Conservation (phyloP, 108 stramenopile genomes). For the Nitzschia sp. region DNA sequence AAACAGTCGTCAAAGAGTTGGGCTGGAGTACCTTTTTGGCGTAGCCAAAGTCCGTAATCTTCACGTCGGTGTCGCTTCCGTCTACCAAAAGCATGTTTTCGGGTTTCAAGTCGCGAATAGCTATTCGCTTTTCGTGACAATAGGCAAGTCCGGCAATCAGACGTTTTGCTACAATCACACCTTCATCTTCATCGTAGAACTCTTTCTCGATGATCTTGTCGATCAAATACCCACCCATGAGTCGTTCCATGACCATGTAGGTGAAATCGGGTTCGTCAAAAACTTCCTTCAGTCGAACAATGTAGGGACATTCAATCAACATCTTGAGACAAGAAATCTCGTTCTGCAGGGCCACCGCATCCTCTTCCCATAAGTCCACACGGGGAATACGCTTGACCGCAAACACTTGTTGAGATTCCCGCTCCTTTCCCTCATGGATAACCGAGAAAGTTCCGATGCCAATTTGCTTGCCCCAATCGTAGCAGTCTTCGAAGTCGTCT, state of each 20-base stretch:
- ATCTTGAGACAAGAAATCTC: conserved; percentile 61
- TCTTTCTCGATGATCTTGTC: conserved; percentile 86
- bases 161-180: conserved; percentile 55
- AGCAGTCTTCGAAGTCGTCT: conserved; percentile 45
- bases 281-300: conserved; percentile 74
- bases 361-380: conserved; percentile 51
- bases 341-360: conserved; percentile 68
- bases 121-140: conserved; percentile 80
- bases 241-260: conserved; percentile 74
- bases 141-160: conserved; percentile 78
- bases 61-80: conserved; percentile 90
- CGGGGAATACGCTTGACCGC: conserved; percentile 74
- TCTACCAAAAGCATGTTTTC: conserved; percentile 81
- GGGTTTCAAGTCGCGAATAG: conserved; percentile 86
- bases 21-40: conserved; percentile 73
- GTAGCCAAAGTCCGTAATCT: conserved; percentile 97
- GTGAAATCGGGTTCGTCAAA: conserved; percentile 73
- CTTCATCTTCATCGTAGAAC: conserved; percentile 75
- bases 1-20: conserved; percentile 71
- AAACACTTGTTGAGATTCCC: conserved; percentile 40
- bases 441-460: conserved; percentile 78
- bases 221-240: conserved; percentile 90
- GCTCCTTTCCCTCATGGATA: conserved; percentile 56
- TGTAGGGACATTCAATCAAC: conserved; percentile 60
- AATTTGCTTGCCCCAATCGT: conserved; percentile 52